A percentile compares a stretch with the other conserved stretches of the same genome.
These are phyloP conservation scores for Liquidambar formosana DNA, from an alignment of 164 flowering plant genomes.

Conservation along the genomic window DNA sequence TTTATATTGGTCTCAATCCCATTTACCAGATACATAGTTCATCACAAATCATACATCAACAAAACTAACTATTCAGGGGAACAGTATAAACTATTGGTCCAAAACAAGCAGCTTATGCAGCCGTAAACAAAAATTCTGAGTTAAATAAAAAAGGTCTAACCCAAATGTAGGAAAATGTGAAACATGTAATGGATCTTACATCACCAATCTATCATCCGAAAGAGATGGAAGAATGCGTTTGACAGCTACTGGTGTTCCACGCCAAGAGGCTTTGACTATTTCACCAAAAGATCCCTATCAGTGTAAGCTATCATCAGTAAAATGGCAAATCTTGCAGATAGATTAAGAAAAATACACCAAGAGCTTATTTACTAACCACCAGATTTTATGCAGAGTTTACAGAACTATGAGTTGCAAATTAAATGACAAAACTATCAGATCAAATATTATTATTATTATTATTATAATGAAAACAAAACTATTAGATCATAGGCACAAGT, in stretches of 20 bases:
- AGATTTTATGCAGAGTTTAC: background rate
- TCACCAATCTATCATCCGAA: conserved; percentile 95
- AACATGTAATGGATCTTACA: conserved; percentile 57
- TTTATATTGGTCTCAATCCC: too few species aligned
- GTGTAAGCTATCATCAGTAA: conserved; percentile 20
- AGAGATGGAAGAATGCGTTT: conserved; percentile 98
- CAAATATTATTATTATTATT: too few species aligned
- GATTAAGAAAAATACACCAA: conserved; percentile 2
- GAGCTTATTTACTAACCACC: background rate
- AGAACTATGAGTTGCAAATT: background rate
- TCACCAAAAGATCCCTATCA: conserved; percentile 96
- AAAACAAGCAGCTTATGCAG: conserved; percentile 3
- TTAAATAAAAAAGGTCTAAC: background rate
- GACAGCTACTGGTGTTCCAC: conserved; percentile 99
- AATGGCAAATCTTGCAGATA: conserved; percentile 7
- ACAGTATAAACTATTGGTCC: background rate
- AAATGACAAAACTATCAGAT: background rate
- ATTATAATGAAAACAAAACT: too few species aligned
- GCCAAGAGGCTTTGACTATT: conserved; percentile 90
- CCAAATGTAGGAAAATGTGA: background rate
- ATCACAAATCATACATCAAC: background rate
- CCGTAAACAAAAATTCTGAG: background rate
- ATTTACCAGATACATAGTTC: background rate
- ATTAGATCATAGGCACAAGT: background rate
- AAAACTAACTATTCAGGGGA: too few species aligned